Base-by-base conservation (phyloP, 176 grass and related monocot genomes). In the sorghum (Sorghum bicolor) region DNA sequence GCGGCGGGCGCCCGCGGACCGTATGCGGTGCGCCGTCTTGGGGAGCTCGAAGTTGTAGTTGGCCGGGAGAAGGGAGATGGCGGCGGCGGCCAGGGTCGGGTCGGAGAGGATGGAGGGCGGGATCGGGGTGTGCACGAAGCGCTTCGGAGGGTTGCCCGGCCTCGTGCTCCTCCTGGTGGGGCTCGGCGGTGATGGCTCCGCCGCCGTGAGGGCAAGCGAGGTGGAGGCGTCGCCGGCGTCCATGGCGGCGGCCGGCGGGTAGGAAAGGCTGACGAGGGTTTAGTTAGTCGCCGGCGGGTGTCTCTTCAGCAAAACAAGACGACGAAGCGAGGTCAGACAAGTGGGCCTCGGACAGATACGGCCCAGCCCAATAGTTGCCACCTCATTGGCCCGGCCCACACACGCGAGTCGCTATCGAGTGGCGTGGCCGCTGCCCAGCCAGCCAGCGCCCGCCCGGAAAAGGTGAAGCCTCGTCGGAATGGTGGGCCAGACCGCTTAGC, bases 1-100 rank as follows among this genome's bases (percentile, higher is more conserved):
- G 50, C 93, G 89, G 86, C 89, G 85, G 19, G 96, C 79, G 14
- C 62, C 78, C 4, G 91, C 77, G 32, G 93, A 87, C 6, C 83
- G 78, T 69, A 98, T 87, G 68, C 96, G 93, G 81, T 98, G 96
- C 16, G 92, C 87, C 8, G 96, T 98, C 86, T 98, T 98, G 73
- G 81, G 91, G 52, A 98, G 76, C 91, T 98, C 93, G 83, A 95
- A 95, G 88, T 94, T 85, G 85, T 98, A 94, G 33, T 81, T 85
- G 15, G 87, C 80, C 1, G 91, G 93, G 40, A 98, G 89, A 57
- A 98, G 89, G 64, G 91, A 86, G 52, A 86, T 74, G 77, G 91
- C 89, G 33, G 89, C 93, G 64, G 96, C 82, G 19, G 87, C 81
- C 22, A 98, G 91, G 39, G 91, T 76, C 4, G 96, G 91, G 80